phyloP scores from a whole-genome alignment of 2,329 filamentous ascomycete species.

The Rugonectria rugulosa region DNA sequence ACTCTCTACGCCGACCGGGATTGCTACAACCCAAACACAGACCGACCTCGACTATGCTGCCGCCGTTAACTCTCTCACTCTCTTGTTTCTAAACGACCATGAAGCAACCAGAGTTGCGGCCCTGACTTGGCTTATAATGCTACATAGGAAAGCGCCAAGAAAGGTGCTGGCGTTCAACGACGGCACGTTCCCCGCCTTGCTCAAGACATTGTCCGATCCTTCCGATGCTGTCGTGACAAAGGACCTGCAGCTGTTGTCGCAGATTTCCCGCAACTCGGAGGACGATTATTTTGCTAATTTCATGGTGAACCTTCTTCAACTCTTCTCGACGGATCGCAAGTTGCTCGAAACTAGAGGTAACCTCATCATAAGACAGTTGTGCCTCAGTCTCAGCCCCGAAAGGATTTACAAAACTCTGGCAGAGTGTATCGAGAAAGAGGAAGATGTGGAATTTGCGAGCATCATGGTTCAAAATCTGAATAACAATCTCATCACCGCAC shows the following conservation, averaged over 20 bases:
- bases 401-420: constrained; percentile 95
- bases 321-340: constrained; percentile 93
- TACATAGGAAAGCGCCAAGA: constrained; percentile 91
- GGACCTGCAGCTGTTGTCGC: constrained; percentile 90
- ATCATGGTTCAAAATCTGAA: constrained; percentile 99
- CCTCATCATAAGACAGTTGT: constrained; percentile 94
- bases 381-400: constrained; percentile 90
- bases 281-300: constrained; percentile 98
- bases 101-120: constrained; percentile 95
- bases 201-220: constrained; percentile 95
- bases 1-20: constrained; percentile 54
- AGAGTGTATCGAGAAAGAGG: constrained; percentile 96
- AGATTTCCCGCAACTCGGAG: constrained; percentile 95
- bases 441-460: constrained; percentile 97
- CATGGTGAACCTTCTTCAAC: constrained; percentile 94
- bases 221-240: constrained; percentile 95
- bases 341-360: constrained; percentile 93
- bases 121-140: constrained; percentile 95
- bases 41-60: constrained; percentile 94
- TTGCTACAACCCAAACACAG: constrained; percentile 54
- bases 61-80: constrained; percentile 89
- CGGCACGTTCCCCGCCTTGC: constrained; percentile 91
- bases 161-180: constrained; percentile 97
- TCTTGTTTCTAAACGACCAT: constrained; percentile 95
- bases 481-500: constrained; percentile 98